Conservation (phyloP, 225 moss, liverwort and hornwort genomes). For the Physcomitrium patens region DNA sequence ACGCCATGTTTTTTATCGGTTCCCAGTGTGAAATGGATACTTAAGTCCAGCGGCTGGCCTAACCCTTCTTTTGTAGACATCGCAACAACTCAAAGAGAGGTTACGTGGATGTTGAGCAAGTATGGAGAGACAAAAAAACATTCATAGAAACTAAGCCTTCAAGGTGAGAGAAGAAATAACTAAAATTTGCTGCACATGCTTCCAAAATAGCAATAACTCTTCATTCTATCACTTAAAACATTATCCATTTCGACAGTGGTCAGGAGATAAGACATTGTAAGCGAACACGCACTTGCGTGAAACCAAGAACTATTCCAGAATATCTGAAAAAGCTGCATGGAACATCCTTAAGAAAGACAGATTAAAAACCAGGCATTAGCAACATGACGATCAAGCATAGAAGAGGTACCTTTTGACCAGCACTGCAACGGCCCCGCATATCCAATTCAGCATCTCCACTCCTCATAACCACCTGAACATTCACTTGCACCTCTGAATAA, state of each 20-base stretch:
- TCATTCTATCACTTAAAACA: not conserved
- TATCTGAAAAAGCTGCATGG: slow-evolving; percentile 12
- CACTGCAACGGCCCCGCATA: slow-evolving; percentile 99
- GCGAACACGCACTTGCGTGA: slow-evolving; percentile 13
- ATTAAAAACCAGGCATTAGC: slow-evolving; percentile 27
- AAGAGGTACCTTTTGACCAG: slow-evolving; percentile 88
- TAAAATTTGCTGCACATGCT: slow-evolving; percentile 1
- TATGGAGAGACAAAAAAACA: not conserved
- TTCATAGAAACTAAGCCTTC: not conserved
- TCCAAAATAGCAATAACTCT: not conserved
- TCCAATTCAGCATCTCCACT: slow-evolving; percentile 99
- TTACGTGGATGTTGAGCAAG: not conserved
- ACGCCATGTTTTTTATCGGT: slow-evolving; percentile 15
- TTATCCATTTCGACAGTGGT: slow-evolving; percentile 21
- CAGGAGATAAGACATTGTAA: slow-evolving; percentile 20
- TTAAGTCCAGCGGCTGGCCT: slow-evolving; percentile 4
- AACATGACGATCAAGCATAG: slow-evolving; percentile 19
- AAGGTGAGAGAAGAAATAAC: slow-evolving; percentile 16
- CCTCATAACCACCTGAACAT: slow-evolving; percentile 90
- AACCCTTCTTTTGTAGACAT: not conserved
- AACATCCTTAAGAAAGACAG: slow-evolving; percentile 17
- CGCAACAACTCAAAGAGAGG: slow-evolving; percentile 15
- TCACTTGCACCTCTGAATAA: slow-evolving; percentile 20
- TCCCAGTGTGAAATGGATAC: slow-evolving; percentile 9
- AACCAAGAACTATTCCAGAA: slow-evolving; percentile 19